Base-by-base conservation (phyloP, 2,329 filamentous ascomycete species). In the Trichoderma citrinoviride region DNA sequence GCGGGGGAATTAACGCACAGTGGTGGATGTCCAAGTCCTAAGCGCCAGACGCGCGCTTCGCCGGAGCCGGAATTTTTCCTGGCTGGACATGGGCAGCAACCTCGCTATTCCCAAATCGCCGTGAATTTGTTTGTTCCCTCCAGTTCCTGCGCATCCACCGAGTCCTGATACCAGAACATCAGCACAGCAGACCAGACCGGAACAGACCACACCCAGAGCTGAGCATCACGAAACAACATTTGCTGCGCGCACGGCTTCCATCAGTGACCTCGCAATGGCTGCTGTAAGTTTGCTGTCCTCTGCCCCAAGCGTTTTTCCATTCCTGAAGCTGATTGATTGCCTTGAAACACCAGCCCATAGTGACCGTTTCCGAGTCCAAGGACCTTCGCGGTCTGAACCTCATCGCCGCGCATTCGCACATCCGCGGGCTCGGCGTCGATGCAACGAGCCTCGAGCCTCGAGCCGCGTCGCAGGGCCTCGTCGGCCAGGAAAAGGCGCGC, bases 351-450 rank as follows among this genome's bases (percentile, higher is more conserved):
- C 70, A 87, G 84, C 83, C 83, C 70, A 82, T 87, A 68, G 80
- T 87, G 75, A 98, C 95, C 73, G 88, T 98, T 77, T 91, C 93
- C 76, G 94, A 98, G 84, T 91, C 87, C 79, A 97, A 95, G 81
- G 94, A 98, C 86, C 90, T 98, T 76, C 90, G 93, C 72, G 93
- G 93, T 69, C 88, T 99, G 75, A 98, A 97, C 80, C 90, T 99
- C 79, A 96, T 99, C 78, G 95, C 95, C 67, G 94, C 95, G 66
- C 95, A 99, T 82, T 99, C 95, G 65, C 95, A 99, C 79, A 97
- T 99, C 74, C 91, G 93, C 73, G 95, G 95, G 54, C 87, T 99
- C 37, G 95, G 95, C 69, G 93, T 99, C 72, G 93, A 98, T 82
- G 82, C 88, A 66, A 93, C 96, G 74, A 95, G 92, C 7, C 84